phyloP scores from a whole-genome alignment of 768 basidiomycete genomes.

The Kwoniella sp. region DNA sequence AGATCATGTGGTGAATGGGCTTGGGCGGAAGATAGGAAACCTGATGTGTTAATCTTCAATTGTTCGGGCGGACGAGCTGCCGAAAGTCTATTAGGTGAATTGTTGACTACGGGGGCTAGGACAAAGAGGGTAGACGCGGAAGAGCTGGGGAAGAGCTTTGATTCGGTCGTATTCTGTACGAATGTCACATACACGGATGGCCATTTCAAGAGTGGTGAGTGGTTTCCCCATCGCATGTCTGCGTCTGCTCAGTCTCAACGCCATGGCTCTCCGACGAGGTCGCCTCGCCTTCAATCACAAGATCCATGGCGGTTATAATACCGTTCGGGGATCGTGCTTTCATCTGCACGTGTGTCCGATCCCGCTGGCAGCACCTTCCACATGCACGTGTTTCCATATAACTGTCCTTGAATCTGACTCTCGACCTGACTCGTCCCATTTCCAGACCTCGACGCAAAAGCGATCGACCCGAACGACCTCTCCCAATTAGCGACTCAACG shows the following conservation, averaged over 20 bases:
- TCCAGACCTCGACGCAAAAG: conserved; percentile 76
- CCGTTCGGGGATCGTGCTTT: no score
- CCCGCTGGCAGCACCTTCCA: neutral
- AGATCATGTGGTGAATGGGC: conserved; percentile 88
- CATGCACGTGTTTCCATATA: no score
- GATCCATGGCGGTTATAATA: no score
- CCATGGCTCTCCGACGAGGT: no score
- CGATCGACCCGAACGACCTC: conserved; percentile 67
- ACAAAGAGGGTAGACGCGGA: conserved; percentile 21
- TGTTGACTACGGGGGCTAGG: conserved; percentile 62
- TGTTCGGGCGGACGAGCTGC: conserved; percentile 90
- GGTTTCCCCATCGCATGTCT: neutral
- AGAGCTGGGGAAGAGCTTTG: conserved; percentile 60
- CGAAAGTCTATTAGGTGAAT: conserved; percentile 65
- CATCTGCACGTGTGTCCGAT: no score
- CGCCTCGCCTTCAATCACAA: no score
- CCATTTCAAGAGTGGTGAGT: conserved; percentile 81
- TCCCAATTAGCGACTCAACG: conserved; percentile 72
- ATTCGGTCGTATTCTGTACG: conserved; percentile 88
- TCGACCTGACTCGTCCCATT: no score
- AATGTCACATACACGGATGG: conserved; percentile 94
- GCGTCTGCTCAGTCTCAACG: neutral
- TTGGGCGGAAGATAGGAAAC: conserved; percentile 61
- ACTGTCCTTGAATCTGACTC: no score
- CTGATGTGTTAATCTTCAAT: conserved; percentile 78